Percentiles rank a stretch among this genome's conserved stretches.
Evolutionary conservation across 768 basidiomycete species (phyloP).

Genomic region (Serpula lacrymans): DNA sequence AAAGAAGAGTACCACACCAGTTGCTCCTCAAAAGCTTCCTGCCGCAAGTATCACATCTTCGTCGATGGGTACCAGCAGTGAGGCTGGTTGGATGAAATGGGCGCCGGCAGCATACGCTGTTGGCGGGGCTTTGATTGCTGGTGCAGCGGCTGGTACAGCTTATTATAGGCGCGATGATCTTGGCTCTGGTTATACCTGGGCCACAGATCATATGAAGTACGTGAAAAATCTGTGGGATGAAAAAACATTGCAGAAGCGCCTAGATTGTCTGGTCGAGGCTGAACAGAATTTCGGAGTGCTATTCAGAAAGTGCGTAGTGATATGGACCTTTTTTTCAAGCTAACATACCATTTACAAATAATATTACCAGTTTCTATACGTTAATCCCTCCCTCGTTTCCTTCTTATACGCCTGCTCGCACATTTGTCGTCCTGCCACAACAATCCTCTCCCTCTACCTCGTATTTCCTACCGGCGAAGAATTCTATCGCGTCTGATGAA

Average conservation of each 20-base stretch:
- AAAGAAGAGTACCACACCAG: slow-evolving; percentile 36
- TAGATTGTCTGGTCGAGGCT: slow-evolving; percentile 59
- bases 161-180: slow-evolving; percentile 81
- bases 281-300: slow-evolving; percentile 60
- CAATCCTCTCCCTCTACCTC: slow-evolving; percentile 41
- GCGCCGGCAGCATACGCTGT: slow-evolving; percentile 66
- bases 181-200: slow-evolving; percentile 66
- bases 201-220: slow-evolving; percentile 87
- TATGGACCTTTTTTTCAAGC: slow-evolving; percentile 1
- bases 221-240: slow-evolving; percentile 86
- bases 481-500: slow-evolving; percentile 70
- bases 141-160: slow-evolving; percentile 80
- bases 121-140: slow-evolving; percentile 73
- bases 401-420: slow-evolving; percentile 50
- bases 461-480: slow-evolving; percentile 63
- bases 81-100: slow-evolving; percentile 57
- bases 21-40: slow-evolving; percentile 24
- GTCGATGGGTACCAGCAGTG: slow-evolving; percentile 12
- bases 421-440: slow-evolving; percentile 75
- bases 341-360: neutral
- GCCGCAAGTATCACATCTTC: slow-evolving; percentile 31
- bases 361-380: slow-evolving; percentile 67
- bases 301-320: slow-evolving; percentile 64
- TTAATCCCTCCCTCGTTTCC: slow-evolving; percentile 70
- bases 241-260: slow-evolving; percentile 51